Evolutionary conservation across 306 rosid species (phyloP).

Genomic region (Prunus armeniaca): DNA sequence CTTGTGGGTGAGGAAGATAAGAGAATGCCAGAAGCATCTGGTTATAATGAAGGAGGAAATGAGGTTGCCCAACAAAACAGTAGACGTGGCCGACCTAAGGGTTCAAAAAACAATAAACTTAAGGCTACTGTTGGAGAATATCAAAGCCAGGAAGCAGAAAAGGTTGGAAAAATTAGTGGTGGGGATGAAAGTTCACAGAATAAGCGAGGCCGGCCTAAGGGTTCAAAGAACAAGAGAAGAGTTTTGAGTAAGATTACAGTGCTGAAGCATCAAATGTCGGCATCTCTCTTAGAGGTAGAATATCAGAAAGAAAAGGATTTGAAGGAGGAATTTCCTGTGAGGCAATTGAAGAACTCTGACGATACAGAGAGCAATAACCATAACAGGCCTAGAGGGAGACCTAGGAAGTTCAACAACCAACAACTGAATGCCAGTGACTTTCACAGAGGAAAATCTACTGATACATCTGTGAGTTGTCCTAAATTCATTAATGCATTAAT

Average conservation of each 20-base stretch:
- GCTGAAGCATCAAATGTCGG: slow-evolving; percentile 13
- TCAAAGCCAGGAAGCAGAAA: background rate
- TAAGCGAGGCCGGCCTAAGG: slow-evolving; percentile 12
- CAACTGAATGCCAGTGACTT: slow-evolving; percentile 12
- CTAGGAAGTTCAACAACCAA: slow-evolving; percentile 18
- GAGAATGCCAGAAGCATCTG: slow-evolving; percentile 13
- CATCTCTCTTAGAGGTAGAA: slow-evolving; percentile 20
- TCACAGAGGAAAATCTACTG: slow-evolving; percentile 22
- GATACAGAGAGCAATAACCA: background rate
- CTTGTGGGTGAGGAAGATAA: slow-evolving; percentile 17
- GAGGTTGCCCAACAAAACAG: slow-evolving; percentile 3
- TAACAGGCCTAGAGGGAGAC: slow-evolving; percentile 37
- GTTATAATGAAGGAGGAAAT: slow-evolving; percentile 13
- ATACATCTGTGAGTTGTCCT: slow-evolving; percentile 36
- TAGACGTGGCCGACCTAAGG: slow-evolving; percentile 19
- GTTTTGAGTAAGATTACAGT: slow-evolving; percentile 26
- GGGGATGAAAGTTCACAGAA: slow-evolving; percentile 7
- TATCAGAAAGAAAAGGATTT: slow-evolving; percentile 17
- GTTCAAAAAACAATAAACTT: slow-evolving; percentile 20
- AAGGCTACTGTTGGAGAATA: too few relatives aligned
- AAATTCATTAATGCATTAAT: background rate
- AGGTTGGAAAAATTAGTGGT: background rate
- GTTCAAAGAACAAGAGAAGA: slow-evolving; percentile 12
- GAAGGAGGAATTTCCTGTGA: slow-evolving; percentile 6
- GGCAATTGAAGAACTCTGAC: slow-evolving; percentile 17